A percentile compares a stretch with the other conserved stretches of the same genome.
These are phyloP conservation scores for Aspergillus nomiae DNA, from an alignment of 2,329 filamentous ascomycete genomes.

Conservation along the genomic window DNA sequence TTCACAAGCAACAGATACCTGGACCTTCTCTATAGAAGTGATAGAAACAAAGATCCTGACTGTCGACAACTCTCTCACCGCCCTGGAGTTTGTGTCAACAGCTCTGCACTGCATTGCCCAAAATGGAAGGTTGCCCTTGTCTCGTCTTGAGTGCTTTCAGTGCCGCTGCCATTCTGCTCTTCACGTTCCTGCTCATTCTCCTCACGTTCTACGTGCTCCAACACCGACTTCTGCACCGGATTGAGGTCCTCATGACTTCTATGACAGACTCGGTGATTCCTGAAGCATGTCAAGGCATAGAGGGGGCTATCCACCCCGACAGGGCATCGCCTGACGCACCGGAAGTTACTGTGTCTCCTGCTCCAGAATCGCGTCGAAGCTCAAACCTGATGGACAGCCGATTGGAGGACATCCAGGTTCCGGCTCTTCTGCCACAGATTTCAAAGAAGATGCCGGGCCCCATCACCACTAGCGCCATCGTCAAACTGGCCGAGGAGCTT, in stretches of 20 bases:
- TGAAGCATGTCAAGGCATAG: neutral
- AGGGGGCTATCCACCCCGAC: neutral
- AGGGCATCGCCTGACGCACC: neutral
- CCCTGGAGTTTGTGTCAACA: neutral
- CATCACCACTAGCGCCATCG: neutral
- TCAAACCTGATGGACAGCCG: slow-evolving; percentile 17
- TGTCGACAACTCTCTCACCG: neutral
- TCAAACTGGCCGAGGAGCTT: neutral
- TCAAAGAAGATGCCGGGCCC: slow-evolving; percentile 2
- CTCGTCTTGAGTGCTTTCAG: neutral
- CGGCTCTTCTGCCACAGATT: slow-evolving; percentile 12
- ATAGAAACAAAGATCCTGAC: neutral
- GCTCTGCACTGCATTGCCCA: slow-evolving; percentile 10
- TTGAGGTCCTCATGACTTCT: neutral
- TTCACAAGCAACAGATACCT: neutral
- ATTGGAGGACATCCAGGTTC: slow-evolving; percentile 23
- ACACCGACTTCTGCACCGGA: neutral
- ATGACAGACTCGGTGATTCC: neutral
- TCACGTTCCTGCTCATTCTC: neutral
- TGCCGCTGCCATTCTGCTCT: neutral
- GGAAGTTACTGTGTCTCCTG: neutral
- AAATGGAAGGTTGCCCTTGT: slow-evolving; percentile 18
- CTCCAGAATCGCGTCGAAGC: neutral
- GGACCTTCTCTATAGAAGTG: neutral
- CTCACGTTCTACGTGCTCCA: slow-evolving; percentile 1